phyloP scores from a whole-genome alignment of 2,329 filamentous ascomycete species.

The Cylindrodendrum hubeiense region DNA sequence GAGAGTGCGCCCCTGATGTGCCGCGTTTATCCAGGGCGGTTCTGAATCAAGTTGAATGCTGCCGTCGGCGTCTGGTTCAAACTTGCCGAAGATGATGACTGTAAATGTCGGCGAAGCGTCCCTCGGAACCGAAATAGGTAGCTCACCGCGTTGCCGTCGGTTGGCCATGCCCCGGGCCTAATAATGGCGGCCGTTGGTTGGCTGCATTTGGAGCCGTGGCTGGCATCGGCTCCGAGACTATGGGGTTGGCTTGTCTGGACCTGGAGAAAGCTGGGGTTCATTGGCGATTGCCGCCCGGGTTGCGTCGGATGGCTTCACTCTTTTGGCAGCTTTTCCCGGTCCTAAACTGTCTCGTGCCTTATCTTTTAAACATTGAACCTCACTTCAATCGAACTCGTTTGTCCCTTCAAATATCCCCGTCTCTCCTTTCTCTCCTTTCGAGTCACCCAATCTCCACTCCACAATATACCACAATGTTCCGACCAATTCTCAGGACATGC shows the following conservation, averaged over 20 bases:
- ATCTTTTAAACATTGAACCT: conserved; percentile 26
- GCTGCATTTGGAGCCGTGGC: conserved; percentile 12
- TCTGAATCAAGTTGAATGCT: conserved; percentile 1
- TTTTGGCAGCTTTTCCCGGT: conserved; percentile 40
- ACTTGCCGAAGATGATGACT: conserved; percentile 6
- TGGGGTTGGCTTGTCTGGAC: conserved; percentile 12
- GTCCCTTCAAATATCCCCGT: conserved; percentile 9
- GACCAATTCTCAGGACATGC: conserved; percentile 47
- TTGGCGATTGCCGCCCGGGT: conserved; percentile 41
- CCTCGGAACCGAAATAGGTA: conserved; percentile 20
- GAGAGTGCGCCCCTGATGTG: conserved; percentile 12
- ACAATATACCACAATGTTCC: conserved; percentile 43
- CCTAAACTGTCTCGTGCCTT: conserved; percentile 30
- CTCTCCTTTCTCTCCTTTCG: neutral
- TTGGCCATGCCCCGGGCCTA: neutral
- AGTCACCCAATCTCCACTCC: neutral
- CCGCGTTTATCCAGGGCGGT: conserved; percentile 10
- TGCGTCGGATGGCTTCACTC: conserved; percentile 49
- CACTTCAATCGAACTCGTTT: conserved; percentile 27
- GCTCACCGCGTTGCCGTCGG: conserved; percentile 2
- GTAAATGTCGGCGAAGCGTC: conserved; percentile 7
- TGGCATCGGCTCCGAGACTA: conserved; percentile 37
- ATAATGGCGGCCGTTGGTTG: conserved; percentile 8
- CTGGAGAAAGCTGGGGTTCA: conserved; percentile 42
- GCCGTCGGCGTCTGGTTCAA: conserved; percentile 15